phyloP scores from a whole-genome alignment of 441 rosid species.

The Hura crepitans region DNA sequence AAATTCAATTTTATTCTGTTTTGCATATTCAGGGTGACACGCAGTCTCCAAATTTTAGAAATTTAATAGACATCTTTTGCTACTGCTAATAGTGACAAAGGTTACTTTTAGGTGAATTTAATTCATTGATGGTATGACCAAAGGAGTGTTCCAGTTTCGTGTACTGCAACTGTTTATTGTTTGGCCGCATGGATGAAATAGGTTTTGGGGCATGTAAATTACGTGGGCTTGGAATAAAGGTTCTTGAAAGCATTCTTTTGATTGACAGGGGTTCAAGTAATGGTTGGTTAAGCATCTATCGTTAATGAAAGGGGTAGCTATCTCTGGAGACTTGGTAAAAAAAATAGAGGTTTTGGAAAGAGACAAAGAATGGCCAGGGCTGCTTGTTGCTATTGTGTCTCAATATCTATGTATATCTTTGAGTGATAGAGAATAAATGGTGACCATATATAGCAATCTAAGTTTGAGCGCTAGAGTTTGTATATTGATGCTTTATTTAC shows the following conservation, averaged over 20 bases:
- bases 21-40: neutral
- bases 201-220: neutral
- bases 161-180: neutral
- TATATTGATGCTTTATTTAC: neutral
- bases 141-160: neutral
- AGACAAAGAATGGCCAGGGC: neutral
- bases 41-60: neutral
- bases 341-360: neutral
- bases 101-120: conserved; percentile 2
- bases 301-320: neutral
- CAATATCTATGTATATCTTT: neutral
- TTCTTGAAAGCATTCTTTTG: neutral
- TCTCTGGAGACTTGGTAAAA: neutral
- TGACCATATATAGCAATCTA: neutral
- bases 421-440: neutral
- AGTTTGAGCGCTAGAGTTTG: neutral
- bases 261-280: neutral
- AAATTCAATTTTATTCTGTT: neutral
- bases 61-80: neutral
- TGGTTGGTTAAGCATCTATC: neutral
- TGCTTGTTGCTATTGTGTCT: neutral
- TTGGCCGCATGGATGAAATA: neutral
- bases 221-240: neutral
- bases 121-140: neutral
- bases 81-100: neutral